Evolutionary conservation across 257 asterid species (phyloP), one percentile per base, ranked within the genome.

Genomic region (Solanum habrochaites): DNA sequence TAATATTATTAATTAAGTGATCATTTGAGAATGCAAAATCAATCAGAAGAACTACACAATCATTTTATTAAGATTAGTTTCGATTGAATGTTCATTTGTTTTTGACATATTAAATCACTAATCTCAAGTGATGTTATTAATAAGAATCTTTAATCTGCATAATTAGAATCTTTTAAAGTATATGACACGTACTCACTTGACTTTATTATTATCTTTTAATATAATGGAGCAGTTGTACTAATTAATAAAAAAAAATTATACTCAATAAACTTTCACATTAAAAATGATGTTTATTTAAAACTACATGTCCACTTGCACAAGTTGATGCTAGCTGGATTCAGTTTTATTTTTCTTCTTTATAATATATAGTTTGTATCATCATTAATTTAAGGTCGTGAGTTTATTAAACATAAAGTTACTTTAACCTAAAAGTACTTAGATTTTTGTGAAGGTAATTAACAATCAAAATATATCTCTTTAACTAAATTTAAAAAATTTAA

Each of bases 11-110:
- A 8, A 6, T 60, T 60, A 2, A 60, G 6, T 60, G 27, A 21
- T 0, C 1, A 21, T 21, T 0, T 60, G 0, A 21, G 0, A 62
- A 60, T 23, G 11, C 9, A 2, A 1, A 60, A 62, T 62, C 8
- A 62, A 62, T 7, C 1, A 0, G 6, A 62, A 62, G 15, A 62
- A 62, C 3, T 62, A n/a, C 13, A n/a, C 0, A 62, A 12, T 62
- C 31, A 62, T 4, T 1, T 62, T 35, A 5, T 35, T 5, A 35
- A 64, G 72, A n/a, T 31, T 14, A 69, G 35, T 94, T 93, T 98
- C 90, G 58, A 98, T 98, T 69, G 98, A 94, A 92, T 94, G 98
- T 93, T 95, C 98, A 60, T 94, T 98, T 52, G 87, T 97, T 90
- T 92, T 91, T 93, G 16, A 88, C 92, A 35, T 1, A 72, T 37